These are phyloP conservation scores for Russula earlei DNA, from an alignment of 768 basidiomycete species.

Conservation along the genomic window DNA sequence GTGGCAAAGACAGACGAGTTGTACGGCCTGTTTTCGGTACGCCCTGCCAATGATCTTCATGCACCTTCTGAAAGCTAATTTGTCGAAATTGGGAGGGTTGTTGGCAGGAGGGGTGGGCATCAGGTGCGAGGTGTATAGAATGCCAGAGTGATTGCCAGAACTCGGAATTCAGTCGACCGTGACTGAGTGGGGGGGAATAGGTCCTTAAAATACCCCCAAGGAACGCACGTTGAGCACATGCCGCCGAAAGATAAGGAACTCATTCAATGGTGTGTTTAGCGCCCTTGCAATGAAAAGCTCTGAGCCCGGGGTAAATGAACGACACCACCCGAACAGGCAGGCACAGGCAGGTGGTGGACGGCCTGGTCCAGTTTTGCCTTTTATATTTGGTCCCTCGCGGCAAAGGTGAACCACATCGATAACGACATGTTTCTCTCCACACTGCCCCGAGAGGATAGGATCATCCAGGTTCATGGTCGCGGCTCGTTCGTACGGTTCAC, in stretches of 20 bases:
- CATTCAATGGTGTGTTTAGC: neutral
- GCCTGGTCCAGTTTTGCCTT: too few relatives aligned
- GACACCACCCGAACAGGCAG: neutral
- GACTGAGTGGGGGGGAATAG: neutral
- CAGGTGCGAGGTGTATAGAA: neutral
- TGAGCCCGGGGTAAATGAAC: neutral
- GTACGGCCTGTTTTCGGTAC: neutral
- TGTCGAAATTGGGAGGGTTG: neutral
- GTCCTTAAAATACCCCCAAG: neutral
- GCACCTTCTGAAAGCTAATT: constrained; percentile 3
- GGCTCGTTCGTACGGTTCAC: too few relatives aligned
- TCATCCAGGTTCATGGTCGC: too few relatives aligned
- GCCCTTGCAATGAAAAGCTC: too few relatives aligned
- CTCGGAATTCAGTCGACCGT: too few relatives aligned
- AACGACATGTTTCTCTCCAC: too few relatives aligned
- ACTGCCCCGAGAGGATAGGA: too few relatives aligned
- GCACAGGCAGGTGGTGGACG: too few relatives aligned
- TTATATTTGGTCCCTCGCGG: too few relatives aligned
- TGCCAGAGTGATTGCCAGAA: neutral
- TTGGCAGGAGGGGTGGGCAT: neutral
- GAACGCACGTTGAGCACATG: neutral
- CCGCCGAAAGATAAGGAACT: neutral
- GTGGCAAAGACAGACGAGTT: constrained; percentile 5
- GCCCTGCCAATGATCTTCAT: constrained; percentile 8
- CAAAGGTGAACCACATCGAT: too few relatives aligned